These are phyloP conservation scores for Geotrichum klebahnii DNA, from an alignment of 1,139 yeast species.

Conservation along the genomic window DNA sequence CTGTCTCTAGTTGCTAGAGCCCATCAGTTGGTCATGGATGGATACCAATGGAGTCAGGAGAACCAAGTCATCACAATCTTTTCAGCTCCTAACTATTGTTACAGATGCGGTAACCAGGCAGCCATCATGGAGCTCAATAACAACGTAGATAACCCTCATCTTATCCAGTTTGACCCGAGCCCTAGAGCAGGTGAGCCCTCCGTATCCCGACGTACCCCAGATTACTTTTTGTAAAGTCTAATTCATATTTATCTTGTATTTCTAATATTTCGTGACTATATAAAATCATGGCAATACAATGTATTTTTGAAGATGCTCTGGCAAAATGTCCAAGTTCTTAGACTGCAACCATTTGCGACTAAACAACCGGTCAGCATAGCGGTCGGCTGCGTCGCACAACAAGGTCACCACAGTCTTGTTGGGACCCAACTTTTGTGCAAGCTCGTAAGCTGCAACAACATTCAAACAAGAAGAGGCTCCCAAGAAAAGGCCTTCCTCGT, in stretches of 20 bases:
- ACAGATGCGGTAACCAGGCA: slow-evolving; percentile 97
- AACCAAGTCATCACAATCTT: slow-evolving; percentile 88
- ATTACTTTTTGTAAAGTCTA: slow-evolving; percentile 65
- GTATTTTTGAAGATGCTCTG: slow-evolving; percentile 67
- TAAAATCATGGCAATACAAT: slow-evolving; percentile 39
- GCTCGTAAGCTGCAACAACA: slow-evolving; percentile 74
- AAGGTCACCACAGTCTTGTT: slow-evolving; percentile 80
- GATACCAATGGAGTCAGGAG: slow-evolving; percentile 59
- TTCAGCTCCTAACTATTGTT: slow-evolving; percentile 95
- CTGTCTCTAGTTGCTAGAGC: slow-evolving; percentile 90
- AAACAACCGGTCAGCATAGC: slow-evolving; percentile 76
- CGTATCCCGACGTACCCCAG: slow-evolving; percentile 96
- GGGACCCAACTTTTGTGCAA: slow-evolving; percentile 72
- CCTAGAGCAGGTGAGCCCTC: slow-evolving; percentile 97
- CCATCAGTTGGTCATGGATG: slow-evolving; percentile 98
- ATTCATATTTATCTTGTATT: slow-evolving; percentile 1
- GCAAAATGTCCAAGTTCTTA: slow-evolving; percentile 65
- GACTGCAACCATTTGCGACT: slow-evolving; percentile 70
- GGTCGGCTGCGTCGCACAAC: slow-evolving; percentile 83
- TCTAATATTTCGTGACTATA: not conserved
- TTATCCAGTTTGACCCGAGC: slow-evolving; percentile 84
- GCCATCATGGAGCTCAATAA: slow-evolving; percentile 98
- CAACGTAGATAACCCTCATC: slow-evolving; percentile 53
- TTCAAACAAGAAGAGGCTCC: slow-evolving; percentile 86
- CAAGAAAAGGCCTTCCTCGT: slow-evolving; percentile 85